Evolutionary conservation across 169 alveolate species (phyloP).

Genomic region (Sarcocystis neurona): DNA sequence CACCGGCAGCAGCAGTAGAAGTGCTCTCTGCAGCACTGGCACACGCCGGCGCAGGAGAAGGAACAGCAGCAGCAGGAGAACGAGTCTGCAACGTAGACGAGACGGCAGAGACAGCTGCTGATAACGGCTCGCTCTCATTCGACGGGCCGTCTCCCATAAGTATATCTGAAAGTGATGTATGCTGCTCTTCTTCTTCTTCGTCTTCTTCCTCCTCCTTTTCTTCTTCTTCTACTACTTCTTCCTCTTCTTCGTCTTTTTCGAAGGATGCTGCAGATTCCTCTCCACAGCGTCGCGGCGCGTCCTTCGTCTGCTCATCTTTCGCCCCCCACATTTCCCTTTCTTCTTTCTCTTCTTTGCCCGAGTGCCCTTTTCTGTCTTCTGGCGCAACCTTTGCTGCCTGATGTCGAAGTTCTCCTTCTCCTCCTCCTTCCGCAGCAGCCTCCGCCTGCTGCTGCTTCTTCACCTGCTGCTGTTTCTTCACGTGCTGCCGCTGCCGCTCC

Average conservation of each 20-base stretch:
- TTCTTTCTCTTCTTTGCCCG: neutral
- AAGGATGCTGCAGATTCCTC: neutral
- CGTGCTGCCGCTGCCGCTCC: too few species aligned
- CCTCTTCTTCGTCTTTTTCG: neutral
- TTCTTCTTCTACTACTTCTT: neutral
- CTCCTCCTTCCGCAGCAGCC: slow-evolving; percentile 21
- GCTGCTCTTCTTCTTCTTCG: neutral
- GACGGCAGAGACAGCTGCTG: neutral
- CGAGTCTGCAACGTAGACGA: neutral
- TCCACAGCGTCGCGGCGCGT: too few species aligned
- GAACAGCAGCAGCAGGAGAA: neutral
- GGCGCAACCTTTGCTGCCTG: slow-evolving; percentile 33
- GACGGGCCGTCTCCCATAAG: neutral
- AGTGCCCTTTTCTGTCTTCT: neutral
- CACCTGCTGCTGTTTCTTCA: neutral
- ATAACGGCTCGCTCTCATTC: neutral
- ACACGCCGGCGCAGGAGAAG: neutral
- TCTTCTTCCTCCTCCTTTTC: neutral
- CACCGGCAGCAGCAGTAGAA: neutral
- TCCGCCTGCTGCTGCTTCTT: neutral
- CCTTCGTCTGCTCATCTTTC: neutral
- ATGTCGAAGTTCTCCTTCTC: slow-evolving; percentile 22
- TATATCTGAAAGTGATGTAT: neutral
- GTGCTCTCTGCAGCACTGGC: neutral
- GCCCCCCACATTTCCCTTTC: neutral